Conservation (phyloP, 2,329 filamentous ascomycete genomes). For the Zymoseptoria brevis region DNA sequence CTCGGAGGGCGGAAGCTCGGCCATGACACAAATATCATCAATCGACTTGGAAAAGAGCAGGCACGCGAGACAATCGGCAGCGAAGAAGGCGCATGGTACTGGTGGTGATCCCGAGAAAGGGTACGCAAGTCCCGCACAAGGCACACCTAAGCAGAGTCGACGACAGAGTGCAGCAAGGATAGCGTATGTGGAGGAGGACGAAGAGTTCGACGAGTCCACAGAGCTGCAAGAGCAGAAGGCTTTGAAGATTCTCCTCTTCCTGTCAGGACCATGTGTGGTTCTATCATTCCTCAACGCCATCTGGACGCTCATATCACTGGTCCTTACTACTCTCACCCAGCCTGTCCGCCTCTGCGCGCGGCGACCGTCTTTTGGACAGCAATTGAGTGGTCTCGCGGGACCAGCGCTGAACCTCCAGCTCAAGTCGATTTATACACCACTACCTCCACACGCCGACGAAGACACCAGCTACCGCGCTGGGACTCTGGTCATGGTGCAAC, state of each 20-base stretch:
- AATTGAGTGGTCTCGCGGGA: conserved; percentile 45
- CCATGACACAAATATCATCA: conserved; percentile 22
- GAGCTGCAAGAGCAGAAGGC: conserved; percentile 37
- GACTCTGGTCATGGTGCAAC: conserved; percentile 45
- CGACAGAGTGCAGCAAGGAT: conserved; percentile 10
- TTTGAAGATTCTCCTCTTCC: conserved; percentile 42
- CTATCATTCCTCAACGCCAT: conserved; percentile 47
- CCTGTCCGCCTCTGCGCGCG: conserved; percentile 49
- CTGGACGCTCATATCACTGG: conserved; percentile 46
- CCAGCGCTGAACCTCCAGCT: conserved; percentile 48
- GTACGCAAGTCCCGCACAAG: conserved; percentile 11
- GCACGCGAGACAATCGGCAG: conserved; percentile 9
- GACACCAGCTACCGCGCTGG: conserved; percentile 33
- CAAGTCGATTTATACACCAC: conserved; percentile 39
- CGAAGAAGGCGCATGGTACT: conserved; percentile 8
- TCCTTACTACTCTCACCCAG: conserved; percentile 44
- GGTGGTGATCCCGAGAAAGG: conserved; percentile 22
- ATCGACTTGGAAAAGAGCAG: conserved; percentile 27
- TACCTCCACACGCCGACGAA: conserved; percentile 25
- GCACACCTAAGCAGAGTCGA: conserved; percentile 5
- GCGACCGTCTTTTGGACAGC: conserved; percentile 40
- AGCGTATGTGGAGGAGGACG: conserved; percentile 20
- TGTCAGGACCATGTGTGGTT: conserved; percentile 47
- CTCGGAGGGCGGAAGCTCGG: conserved; percentile 18
- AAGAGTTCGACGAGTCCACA: conserved; percentile 32